phyloP scores from a whole-genome alignment of 768 basidiomycete species.

The Pleurotus tuoliensis region DNA sequence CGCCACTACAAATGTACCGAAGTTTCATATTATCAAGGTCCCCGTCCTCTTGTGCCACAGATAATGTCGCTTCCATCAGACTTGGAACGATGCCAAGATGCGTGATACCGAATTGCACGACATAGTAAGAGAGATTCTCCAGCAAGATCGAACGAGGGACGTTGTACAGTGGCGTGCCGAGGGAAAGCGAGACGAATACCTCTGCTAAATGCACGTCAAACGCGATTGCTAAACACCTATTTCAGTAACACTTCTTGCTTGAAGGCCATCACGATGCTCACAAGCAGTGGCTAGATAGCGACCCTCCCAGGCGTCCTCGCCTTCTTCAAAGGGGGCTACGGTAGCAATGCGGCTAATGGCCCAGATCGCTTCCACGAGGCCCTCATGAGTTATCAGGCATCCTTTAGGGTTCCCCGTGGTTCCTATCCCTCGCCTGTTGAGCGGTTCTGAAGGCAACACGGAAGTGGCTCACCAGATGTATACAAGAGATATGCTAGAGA shows the following conservation, averaged over 20 bases:
- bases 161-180: slow-evolving; percentile 42
- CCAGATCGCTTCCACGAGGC: slow-evolving; percentile 27
- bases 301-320: slow-evolving; percentile 12
- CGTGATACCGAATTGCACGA: slow-evolving; percentile 35
- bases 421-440: slow-evolving; percentile 20
- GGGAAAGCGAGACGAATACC: slow-evolving; percentile 33
- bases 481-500: slow-evolving; percentile 43
- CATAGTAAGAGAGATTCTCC: slow-evolving; percentile 33
- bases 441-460: not conserved
- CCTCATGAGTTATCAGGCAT: slow-evolving; percentile 35
- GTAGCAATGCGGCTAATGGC: slow-evolving; percentile 28
- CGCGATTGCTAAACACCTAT: slow-evolving; percentile 34
- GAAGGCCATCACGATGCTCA: slow-evolving; percentile 18
- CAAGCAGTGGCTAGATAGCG: slow-evolving; percentile 41
- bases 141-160: slow-evolving; percentile 42
- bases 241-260: too few species aligned
- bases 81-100: slow-evolving; percentile 51
- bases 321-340: slow-evolving; percentile 20
- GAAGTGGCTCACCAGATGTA: slow-evolving; percentile 36
- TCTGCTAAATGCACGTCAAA: slow-evolving; percentile 51
- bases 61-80: slow-evolving; percentile 47
- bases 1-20: slow-evolving; percentile 44
- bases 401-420: slow-evolving; percentile 52
- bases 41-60: slow-evolving; percentile 21
- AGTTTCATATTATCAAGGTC: slow-evolving; percentile 25